These are phyloP conservation scores for Phragmites australis DNA, from an alignment of 176 grass and related monocot genomes.

Conservation along the genomic window DNA sequence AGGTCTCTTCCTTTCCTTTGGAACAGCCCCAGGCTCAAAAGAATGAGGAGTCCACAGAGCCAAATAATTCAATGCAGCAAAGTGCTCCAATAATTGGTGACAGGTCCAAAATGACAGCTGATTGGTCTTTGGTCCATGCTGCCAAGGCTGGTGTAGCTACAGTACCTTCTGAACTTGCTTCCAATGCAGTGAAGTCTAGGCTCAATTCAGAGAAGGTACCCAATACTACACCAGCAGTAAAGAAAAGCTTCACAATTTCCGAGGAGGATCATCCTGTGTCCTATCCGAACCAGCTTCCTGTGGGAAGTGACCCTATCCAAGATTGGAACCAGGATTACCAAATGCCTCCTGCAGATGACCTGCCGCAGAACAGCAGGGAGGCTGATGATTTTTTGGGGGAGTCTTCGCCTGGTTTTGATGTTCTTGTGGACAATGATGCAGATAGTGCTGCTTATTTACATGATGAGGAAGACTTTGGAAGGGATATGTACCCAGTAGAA, in stretches of 20 bases:
- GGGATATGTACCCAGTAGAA: constrained; percentile 65
- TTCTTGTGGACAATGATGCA: constrained; percentile 81
- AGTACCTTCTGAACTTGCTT: neutral
- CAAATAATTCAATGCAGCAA: constrained; percentile 34
- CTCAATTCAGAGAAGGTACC: constrained; percentile 40
- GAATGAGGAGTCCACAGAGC: constrained; percentile 38
- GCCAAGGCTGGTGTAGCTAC: constrained; percentile 39
- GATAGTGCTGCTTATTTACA: constrained; percentile 66
- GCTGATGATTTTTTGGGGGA: constrained; percentile 69
- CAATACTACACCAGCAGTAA: constrained; percentile 17
- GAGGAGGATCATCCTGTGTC: constrained; percentile 53
- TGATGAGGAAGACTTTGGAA: constrained; percentile 66
- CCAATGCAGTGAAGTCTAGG: constrained; percentile 40
- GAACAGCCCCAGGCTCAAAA: constrained; percentile 47
- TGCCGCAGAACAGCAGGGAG: constrained; percentile 73
- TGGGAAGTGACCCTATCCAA: constrained; percentile 46
- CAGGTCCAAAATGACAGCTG: constrained; percentile 35
- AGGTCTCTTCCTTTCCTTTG: constrained; percentile 42
- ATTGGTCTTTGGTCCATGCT: constrained; percentile 13
- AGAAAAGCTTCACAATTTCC: constrained; percentile 41
- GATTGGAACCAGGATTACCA: constrained; percentile 47
- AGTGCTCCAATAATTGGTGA: constrained; percentile 20
- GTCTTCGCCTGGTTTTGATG: constrained; percentile 93
- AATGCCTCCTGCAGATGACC: constrained; percentile 46
- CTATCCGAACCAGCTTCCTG: constrained; percentile 46